These are phyloP conservation scores for Cladosporium colombiae DNA, from an alignment of 2,329 filamentous ascomycete species.

Conservation along the genomic window DNA sequence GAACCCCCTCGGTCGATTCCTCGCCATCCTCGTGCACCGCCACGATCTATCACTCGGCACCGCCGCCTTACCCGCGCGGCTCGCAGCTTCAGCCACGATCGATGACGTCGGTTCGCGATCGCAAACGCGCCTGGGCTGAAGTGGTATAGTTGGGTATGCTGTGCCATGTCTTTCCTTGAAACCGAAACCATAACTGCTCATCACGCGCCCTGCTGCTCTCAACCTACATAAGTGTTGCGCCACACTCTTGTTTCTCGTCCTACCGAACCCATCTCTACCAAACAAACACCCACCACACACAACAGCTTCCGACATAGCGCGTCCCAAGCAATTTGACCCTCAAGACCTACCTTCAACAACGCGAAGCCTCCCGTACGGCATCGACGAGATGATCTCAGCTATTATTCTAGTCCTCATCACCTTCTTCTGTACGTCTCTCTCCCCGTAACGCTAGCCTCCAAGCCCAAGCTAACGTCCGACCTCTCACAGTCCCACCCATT, in stretches of 20 bases:
- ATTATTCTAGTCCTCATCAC: constrained; percentile 49
- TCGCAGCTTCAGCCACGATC: constrained; percentile 1
- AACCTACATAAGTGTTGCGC: neutral
- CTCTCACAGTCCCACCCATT: constrained; percentile 46
- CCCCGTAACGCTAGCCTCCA: neutral
- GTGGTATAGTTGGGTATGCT: neutral
- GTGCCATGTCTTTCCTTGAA: neutral
- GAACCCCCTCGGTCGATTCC: too few relatives aligned
- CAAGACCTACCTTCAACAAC: neutral
- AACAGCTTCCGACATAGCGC: constrained; percentile 9
- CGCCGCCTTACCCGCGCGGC: neutral
- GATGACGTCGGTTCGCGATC: neutral
- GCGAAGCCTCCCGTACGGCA: neutral
- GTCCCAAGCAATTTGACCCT: constrained; percentile 2
- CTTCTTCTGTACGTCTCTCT: constrained; percentile 42
- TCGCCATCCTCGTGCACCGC: neutral
- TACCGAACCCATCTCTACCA: neutral
- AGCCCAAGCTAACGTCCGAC: constrained; percentile 9
- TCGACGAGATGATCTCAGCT: constrained; percentile 35
- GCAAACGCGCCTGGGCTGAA: neutral
- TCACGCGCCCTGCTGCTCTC: neutral
- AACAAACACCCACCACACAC: neutral
- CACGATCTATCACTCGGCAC: neutral
- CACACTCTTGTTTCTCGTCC: neutral
- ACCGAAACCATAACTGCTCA: neutral